Conservation (phyloP, 208 protist species). For the Polymyxa betae region DNA sequence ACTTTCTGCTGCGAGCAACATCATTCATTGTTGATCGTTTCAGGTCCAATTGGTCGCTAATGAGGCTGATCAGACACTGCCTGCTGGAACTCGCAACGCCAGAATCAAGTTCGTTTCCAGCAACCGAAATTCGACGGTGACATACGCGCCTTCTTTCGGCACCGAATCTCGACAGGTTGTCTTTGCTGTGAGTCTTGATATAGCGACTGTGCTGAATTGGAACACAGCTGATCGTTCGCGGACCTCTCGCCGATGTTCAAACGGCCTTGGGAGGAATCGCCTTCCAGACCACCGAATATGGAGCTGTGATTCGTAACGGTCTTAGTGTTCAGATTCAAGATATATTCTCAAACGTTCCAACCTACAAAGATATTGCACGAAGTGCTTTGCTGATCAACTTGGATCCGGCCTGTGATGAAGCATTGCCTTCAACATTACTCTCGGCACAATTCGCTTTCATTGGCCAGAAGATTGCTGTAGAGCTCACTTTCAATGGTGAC, state of each 20-base stretch:
- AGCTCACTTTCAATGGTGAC: conserved; percentile 32
- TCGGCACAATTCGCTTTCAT: neutral
- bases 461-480: neutral
- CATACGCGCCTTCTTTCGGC: neutral
- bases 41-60: neutral
- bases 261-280: neutral
- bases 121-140: neutral
- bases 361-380: conserved; percentile 11
- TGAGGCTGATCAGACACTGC: neutral
- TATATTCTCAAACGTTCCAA: neutral
- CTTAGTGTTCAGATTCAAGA: neutral
- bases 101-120: neutral
- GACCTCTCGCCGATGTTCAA: neutral
- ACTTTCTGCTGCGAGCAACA: neutral
- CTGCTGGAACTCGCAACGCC: neutral
- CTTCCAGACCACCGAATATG: conserved; percentile 42
- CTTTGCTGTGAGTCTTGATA: neutral
- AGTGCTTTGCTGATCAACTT: neutral
- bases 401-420: neutral
- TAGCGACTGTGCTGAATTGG: neutral
- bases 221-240: neutral
- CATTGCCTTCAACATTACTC: neutral
- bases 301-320: neutral
- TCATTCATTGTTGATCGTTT: no score
- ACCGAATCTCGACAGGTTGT: conserved; percentile 5